phyloP scores from a whole-genome alignment of 1,284 basidiomycete species.

The Cryptococcus hybrid region DNA sequence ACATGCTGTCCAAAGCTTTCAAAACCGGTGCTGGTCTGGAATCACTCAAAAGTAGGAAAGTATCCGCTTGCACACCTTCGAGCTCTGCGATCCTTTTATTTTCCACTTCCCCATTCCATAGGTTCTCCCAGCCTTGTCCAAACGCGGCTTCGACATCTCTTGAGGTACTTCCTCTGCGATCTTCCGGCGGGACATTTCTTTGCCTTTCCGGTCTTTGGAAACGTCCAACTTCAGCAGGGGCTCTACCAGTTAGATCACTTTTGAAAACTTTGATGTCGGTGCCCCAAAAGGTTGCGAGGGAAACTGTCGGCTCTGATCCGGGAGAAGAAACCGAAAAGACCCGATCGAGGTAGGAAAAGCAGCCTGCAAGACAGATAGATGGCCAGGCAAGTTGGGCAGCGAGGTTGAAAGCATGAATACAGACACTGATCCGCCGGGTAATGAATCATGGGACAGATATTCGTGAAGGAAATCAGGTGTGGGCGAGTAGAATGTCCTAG shows the following conservation, averaged over 20 bases:
- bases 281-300: conserved; percentile 32
- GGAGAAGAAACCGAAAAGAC: conserved; percentile 23
- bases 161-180: conserved; percentile 27
- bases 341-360: conserved; percentile 24
- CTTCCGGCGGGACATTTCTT: conserved; percentile 20
- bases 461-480: conserved; percentile 15
- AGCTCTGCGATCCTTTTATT: conserved; percentile 21
- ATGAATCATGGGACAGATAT: conserved; percentile 8
- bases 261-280: conserved; percentile 14
- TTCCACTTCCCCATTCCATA: conserved; percentile 20
- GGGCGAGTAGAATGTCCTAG: conserved; percentile 31
- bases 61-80: conserved; percentile 19
- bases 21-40: conserved; percentile 30
- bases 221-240: conserved; percentile 38
- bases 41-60: conserved; percentile 35
- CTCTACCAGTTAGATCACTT: conserved; percentile 26
- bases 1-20: conserved; percentile 33
- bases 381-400: conserved; percentile 17
- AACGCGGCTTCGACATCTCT: conserved; percentile 29
- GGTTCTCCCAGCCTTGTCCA: conserved; percentile 24
- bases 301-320: conserved; percentile 20
- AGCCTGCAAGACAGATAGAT: conserved; percentile 20
- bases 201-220: conserved; percentile 32
- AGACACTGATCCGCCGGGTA: conserved; percentile 10
- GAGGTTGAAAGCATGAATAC: conserved; percentile 39